Evolutionary conservation across 2,329 filamentous ascomycete species (phyloP).

Genomic region (Coniochaeta hoffmannii): DNA sequence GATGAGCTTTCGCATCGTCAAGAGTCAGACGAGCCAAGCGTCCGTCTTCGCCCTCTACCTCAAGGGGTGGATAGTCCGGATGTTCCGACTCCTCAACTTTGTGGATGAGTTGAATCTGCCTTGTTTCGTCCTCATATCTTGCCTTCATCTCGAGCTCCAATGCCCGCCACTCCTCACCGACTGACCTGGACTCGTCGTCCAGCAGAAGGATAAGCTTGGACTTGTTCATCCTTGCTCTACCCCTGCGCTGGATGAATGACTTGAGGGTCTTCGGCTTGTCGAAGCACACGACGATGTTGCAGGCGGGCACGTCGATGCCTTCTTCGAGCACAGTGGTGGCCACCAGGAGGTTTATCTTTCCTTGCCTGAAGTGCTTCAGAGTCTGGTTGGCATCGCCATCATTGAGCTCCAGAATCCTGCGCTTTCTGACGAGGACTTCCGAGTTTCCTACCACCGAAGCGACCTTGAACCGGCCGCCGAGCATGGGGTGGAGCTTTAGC

Average conservation of each 20-base stretch:
- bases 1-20: slow-evolving; percentile 65
- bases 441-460: slow-evolving; percentile 51
- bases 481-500: slow-evolving; percentile 42
- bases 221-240: slow-evolving; percentile 40
- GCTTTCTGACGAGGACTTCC: slow-evolving; percentile 23
- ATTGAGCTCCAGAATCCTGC: slow-evolving; percentile 28
- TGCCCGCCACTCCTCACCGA: slow-evolving; percentile 46
- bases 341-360: slow-evolving; percentile 49
- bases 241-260: slow-evolving; percentile 51
- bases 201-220: slow-evolving; percentile 44
- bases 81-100: slow-evolving; percentile 36
- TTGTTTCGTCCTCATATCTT: slow-evolving; percentile 58
- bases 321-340: slow-evolving; percentile 60
- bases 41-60: slow-evolving; percentile 40
- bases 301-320: slow-evolving; percentile 59
- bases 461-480: slow-evolving; percentile 37
- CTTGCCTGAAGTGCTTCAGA: slow-evolving; percentile 43
- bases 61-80: slow-evolving; percentile 24
- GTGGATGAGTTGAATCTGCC: slow-evolving; percentile 37
- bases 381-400: slow-evolving; percentile 23
- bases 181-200: slow-evolving; percentile 18
- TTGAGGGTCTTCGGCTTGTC: slow-evolving; percentile 42
- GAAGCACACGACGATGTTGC: slow-evolving; percentile 55
- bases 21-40: slow-evolving; percentile 62
- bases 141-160: slow-evolving; percentile 69